Percentiles rank a stretch among this genome's conserved stretches.
Conservation (phyloP, 1,139 yeast species). For the Scheffersomyces lignicola region DNA sequence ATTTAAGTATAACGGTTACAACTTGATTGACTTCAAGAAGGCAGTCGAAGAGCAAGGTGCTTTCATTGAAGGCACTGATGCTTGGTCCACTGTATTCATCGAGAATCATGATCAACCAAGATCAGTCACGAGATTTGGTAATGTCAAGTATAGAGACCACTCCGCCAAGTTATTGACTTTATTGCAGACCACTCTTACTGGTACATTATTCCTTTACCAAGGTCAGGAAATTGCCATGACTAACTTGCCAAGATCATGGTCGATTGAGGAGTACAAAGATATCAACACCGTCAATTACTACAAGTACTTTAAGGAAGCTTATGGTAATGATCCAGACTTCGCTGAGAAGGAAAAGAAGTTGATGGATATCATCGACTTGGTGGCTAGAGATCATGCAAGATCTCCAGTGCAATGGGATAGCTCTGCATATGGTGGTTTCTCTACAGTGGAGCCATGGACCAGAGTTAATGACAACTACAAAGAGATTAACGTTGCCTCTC, state of each 20-base stretch:
- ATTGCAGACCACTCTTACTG: conserved; percentile 49
- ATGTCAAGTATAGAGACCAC: conserved; percentile 34
- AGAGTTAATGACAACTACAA: conserved; percentile 51
- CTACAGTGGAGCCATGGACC: conserved; percentile 56
- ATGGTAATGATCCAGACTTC: conserved; percentile 29
- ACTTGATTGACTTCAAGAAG: conserved; percentile 42
- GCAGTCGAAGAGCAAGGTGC: conserved; percentile 36
- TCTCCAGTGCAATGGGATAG: conserved; percentile 62
- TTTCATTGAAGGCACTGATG: conserved; percentile 50
- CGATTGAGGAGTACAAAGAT: conserved; percentile 51
- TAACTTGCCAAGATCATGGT: conserved; percentile 48
- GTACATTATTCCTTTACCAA: conserved; percentile 58
- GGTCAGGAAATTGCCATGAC: conserved; percentile 64
- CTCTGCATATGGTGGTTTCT: conserved; percentile 47
- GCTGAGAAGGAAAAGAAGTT: conserved; percentile 26
- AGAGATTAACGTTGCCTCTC: conserved; percentile 49
- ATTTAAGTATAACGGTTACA: conserved; percentile 33
- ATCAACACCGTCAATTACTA: conserved; percentile 48
- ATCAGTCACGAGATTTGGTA: conserved; percentile 52
- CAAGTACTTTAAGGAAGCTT: conserved; percentile 29
- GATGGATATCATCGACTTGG: conserved; percentile 33
- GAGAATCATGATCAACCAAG: conserved; percentile 65
- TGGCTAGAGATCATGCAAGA: conserved; percentile 57
- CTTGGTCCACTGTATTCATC: conserved; percentile 59
- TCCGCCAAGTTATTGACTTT: conserved; percentile 52